Evolutionary conservation across 495 filamentous ascomycete species (phyloP), one percentile per base, ranked within the genome.

Genomic region (Podospora fimiseda): DNA sequence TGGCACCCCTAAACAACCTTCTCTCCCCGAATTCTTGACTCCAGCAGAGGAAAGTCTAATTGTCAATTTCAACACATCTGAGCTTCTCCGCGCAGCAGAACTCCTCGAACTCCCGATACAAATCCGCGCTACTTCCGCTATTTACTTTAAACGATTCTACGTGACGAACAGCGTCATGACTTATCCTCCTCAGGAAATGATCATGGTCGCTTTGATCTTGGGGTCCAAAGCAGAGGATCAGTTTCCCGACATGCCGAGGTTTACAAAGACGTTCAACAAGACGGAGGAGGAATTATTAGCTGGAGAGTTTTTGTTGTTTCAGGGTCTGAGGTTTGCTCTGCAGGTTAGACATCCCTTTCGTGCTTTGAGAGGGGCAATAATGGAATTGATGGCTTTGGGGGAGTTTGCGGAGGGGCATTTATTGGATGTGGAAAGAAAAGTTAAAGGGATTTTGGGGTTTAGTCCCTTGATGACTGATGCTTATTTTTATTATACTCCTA

Each of bases 401-500:
- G 70, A 69, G 16, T 67, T 74, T 19, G 69, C 74, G 16, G 64
- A 59, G 50, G 9, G 55, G 19, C 21, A 89, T 11, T 80, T 95
- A 48, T 73, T 74, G 22, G 68, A 71, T 7, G 89, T 89, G 1
- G 89, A 95, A 61, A 71, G 67, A 27, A 79, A 73, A 51, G 87
- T 90, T 4, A 80, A 84, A 40, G 79, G 84, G 2, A 74, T 87
- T 37, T 77, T 96, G 30, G 90, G 89, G 55, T 83, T 80, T 40
- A 84, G 87, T 44, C 88, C 90, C 1, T 72, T 93, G 39, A 78
- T 95, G 57, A 92, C 92, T 21, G 93, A 98, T 62, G 90, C 79
- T 18, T 96, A 96, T 71, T 96, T 97, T 74, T 84, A 95, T 61
- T 97, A 88, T 70, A 95, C 94, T 2, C 94, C 93, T 0, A 85